phyloP scores from a whole-genome alignment of 177 flowering plant genomes.

The Vitis hybrid region DNA sequence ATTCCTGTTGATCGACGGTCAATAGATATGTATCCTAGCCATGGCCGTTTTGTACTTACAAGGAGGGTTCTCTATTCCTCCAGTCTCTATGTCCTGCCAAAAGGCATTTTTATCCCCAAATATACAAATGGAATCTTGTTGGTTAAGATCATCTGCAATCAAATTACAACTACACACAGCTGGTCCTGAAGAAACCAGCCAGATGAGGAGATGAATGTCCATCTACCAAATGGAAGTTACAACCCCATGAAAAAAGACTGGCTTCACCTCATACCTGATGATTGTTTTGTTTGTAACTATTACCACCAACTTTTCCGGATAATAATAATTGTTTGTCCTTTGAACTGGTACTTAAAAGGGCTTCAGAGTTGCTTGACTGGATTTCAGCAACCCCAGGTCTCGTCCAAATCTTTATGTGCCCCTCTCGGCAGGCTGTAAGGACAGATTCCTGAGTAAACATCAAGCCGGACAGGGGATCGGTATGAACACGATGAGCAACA shows the following conservation, averaged over 20 bases:
- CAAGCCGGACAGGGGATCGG: conserved; percentile 91
- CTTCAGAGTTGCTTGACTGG: conserved; percentile 55
- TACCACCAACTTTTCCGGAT: conserved; percentile 40
- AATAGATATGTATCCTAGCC: conserved; percentile 18
- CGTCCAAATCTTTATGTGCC: conserved; percentile 88
- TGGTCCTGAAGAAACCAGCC: conserved; percentile 19
- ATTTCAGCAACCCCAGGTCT: conserved; percentile 72
- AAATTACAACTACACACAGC: conserved; percentile 9
- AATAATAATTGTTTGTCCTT: conserved; percentile 47
- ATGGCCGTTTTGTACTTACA: conserved; percentile 41
- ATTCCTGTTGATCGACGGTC: conserved; percentile 16
- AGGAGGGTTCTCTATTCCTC: conserved; percentile 15
- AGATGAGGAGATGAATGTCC: conserved; percentile 18
- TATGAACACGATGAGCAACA: conserved; percentile 87
- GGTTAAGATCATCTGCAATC: conserved; percentile 17
- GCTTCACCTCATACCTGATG: conserved; percentile 5
- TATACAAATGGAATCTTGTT: conserved; percentile 32
- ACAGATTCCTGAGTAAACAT: conserved; percentile 81
- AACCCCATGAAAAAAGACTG: conserved; percentile 9
- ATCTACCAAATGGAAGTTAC: conserved; percentile 12
- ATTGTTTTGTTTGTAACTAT: conserved; percentile 44
- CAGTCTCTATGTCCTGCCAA: conserved; percentile 11
- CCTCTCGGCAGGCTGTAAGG: conserved; percentile 86
- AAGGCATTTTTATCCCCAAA: conserved; percentile 21
- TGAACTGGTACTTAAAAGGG: conserved; percentile 38